phyloP scores from a whole-genome alignment of 73 alveolate genomes.

The Paramecium caudatum region DNA sequence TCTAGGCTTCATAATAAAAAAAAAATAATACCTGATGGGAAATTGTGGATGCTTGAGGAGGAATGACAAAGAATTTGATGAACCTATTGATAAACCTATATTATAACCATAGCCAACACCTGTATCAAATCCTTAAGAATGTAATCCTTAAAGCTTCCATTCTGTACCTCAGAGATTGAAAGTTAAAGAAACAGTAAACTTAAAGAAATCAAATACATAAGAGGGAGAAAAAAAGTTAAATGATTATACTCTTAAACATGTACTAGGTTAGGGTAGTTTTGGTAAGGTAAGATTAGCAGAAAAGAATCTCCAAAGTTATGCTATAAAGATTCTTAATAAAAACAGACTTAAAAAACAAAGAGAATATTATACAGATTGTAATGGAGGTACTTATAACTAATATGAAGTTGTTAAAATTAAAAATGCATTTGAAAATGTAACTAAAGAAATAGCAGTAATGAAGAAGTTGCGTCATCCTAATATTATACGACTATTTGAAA shows the following conservation, averaged over 20 bases:
- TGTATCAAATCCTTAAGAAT: too few relatives aligned
- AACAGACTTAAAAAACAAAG: conserved; percentile 61
- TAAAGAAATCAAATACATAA: background rate
- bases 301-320: conserved; percentile 47
- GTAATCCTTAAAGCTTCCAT: background rate
- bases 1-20: conserved; percentile 48
- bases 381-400: conserved; percentile 82
- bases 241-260: conserved; percentile 61
- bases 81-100: background rate
- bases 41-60: conserved; percentile 26
- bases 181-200: conserved; percentile 32
- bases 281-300: conserved; percentile 76
- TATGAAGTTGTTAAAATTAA: conserved; percentile 80
- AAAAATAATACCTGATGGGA: too few relatives aligned
- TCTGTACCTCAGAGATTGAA: conserved; percentile 47
- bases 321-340: conserved; percentile 69
- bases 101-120: background rate
- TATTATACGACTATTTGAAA: conserved; percentile 90
- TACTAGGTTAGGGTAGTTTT: conserved; percentile 69
- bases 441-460: conserved; percentile 96
- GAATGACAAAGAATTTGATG: conserved; percentile 42
- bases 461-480: conserved; percentile 94
- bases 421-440: conserved; percentile 88
- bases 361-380: conserved; percentile 83
- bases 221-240: conserved; percentile 69